Evolutionary conservation across 805 yeast species (phyloP), one percentile per base, ranked within the genome.

Genomic region (Cyberlindnera maritima): DNA sequence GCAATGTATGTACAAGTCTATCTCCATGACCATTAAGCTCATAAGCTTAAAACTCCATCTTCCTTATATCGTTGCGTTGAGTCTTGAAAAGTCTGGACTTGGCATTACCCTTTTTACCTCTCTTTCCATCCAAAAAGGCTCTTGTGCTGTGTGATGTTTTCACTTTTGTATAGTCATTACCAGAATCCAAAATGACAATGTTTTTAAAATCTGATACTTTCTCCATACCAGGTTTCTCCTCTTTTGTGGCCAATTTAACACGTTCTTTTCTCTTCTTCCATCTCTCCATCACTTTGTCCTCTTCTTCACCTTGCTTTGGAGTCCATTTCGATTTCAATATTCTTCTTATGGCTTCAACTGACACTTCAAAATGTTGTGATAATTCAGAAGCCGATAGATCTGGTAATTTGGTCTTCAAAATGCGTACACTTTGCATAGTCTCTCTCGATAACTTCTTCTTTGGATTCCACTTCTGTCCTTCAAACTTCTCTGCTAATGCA

Each of bases 341-440:
- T 52, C 96, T 76, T 48, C 96, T 71, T 2, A 90, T 77, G 0
- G 91, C 87, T 55, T 90, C 95, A 1, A 95, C 92, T 1, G 94
- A 85, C 5, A 88, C 74, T 41, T 76, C 70, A 65, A 85, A 90
- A 59, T 75, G 76, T 28, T 75, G 69, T 0, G 89, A 84, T 6
- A 91, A 62, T 36, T 80, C 83, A 3, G 69, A 67, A 2, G 83
- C 74, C 4, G 76, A 77, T 43, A 86, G 53, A n/a, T 76, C 72
- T 0, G 97, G 96, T 51, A 69, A 58, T 25, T 74, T 68, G 13
- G 64, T 65, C 55, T 80, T 85, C 39, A 89, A 56, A 4, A 70
- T 61, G 45, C 86, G 67, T 4, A 91, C 72, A 46, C 80, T 80
- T 17, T 77, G 79, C 76, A 89, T 87, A 10, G 84, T 79, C 39